These are phyloP conservation scores for Pythium phragmiticola DNA, from an alignment of 352 stramenopile species.

Conservation along the genomic window DNA sequence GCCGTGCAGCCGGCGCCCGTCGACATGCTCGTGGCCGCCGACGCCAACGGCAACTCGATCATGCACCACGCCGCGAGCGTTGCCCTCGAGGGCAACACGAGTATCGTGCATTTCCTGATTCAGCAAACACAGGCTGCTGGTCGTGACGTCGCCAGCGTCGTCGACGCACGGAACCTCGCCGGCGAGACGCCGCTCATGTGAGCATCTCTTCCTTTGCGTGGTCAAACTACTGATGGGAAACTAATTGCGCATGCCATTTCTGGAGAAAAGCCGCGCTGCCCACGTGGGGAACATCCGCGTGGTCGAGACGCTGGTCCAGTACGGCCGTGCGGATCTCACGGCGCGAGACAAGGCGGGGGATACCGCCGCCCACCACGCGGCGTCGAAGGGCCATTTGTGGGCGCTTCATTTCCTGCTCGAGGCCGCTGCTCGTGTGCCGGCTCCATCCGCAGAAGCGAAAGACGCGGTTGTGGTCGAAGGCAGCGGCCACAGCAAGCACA, in stretches of 20 bases:
- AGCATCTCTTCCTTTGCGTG: conserved; percentile 18
- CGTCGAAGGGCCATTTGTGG: conserved; percentile 68
- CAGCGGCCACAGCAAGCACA: conserved; percentile 27
- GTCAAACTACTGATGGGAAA: neutral
- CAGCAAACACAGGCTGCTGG: conserved; percentile 55
- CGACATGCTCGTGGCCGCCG: conserved; percentile 48
- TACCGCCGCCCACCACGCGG: conserved; percentile 68
- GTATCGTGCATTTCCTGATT: conserved; percentile 80
- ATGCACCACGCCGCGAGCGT: conserved; percentile 62
- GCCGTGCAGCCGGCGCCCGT: conserved; percentile 50
- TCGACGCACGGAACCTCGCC: conserved; percentile 57
- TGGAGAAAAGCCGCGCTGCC: conserved; percentile 48
- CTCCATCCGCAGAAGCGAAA: conserved; percentile 4
- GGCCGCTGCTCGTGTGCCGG: conserved; percentile 29
- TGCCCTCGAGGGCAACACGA: conserved; percentile 31
- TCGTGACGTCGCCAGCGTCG: conserved; percentile 28
- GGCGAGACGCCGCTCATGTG: conserved; percentile 80
- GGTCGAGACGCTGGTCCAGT: conserved; percentile 53
- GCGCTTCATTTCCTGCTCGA: conserved; percentile 73
- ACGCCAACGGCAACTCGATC: conserved; percentile 51
- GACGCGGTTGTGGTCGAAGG: conserved; percentile 17
- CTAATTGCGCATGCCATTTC: neutral
- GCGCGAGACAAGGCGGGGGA: conserved; percentile 61
- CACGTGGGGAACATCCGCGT: conserved; percentile 68
- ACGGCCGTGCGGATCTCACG: conserved; percentile 47